Percentiles rank a stretch among this genome's conserved stretches.
phyloP scores from a whole-genome alignment of 73 alveolate species.

The Paramecium sexaurelia region DNA sequence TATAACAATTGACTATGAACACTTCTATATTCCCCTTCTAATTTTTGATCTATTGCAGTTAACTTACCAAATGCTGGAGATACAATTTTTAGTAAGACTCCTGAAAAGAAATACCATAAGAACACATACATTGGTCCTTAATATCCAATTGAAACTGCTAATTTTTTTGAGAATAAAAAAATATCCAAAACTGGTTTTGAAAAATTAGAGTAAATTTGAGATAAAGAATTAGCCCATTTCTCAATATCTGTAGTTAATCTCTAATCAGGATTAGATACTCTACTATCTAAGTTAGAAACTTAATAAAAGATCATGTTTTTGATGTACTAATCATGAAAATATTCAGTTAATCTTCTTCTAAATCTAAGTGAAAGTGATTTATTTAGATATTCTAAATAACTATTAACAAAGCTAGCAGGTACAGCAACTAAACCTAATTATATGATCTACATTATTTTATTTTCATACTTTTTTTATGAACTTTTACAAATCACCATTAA shows the following conservation, averaged over 20 bases:
- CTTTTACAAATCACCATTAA: conserved; percentile 65
- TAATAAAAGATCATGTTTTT: conserved; percentile 84
- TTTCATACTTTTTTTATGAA: conserved; percentile 68
- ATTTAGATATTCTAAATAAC: conserved; percentile 79
- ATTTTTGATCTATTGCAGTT: conserved; percentile 79
- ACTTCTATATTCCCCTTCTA: conserved; percentile 91
- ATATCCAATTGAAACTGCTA: conserved; percentile 87
- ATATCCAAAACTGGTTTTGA: conserved; percentile 91
- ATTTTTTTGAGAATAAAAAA: conserved; percentile 82
- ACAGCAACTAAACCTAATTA: conserved; percentile 81
- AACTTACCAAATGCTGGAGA: conserved; percentile 92
- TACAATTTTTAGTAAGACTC: conserved; percentile 76
- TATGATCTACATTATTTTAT: conserved; percentile 55
- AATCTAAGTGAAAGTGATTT: conserved; percentile 80
- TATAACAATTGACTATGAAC: conserved; percentile 80
- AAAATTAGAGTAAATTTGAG: conserved; percentile 81
- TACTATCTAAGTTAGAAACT: conserved; percentile 79
- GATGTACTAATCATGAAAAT: conserved; percentile 81
- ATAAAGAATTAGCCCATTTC: conserved; percentile 85
- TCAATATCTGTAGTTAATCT: conserved; percentile 89
- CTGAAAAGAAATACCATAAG: conserved; percentile 90
- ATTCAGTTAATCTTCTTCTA: conserved; percentile 80
- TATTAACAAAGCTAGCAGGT: conserved; percentile 90
- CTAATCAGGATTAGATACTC: conserved; percentile 89
- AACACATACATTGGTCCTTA: conserved; percentile 87